A percentile compares a stretch with the other conserved stretches of the same genome.
phyloP scores from a whole-genome alignment of 257 asterid genomes.

The Jasminum sambac region DNA sequence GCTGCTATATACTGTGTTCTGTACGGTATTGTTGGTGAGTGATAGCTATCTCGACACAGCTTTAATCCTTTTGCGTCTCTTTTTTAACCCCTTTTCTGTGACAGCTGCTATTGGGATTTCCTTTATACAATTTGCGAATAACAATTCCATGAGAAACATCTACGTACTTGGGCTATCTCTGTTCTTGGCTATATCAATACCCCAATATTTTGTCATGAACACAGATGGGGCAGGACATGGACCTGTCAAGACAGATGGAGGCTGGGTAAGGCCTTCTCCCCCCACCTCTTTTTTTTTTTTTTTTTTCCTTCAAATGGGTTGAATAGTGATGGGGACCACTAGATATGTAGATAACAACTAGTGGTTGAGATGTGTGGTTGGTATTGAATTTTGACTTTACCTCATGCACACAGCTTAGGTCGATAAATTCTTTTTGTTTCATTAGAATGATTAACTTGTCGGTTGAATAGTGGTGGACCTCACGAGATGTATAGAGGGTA shows the following conservation, averaged over 20 bases:
- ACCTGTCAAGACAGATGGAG: slow-evolving; percentile 77
- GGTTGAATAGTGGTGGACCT: too few species aligned
- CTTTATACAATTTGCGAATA: slow-evolving; percentile 80
- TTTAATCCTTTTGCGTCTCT: slow-evolving; percentile 11
- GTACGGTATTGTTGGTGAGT: slow-evolving; percentile 93
- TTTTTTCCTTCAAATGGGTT: slow-evolving; percentile 3
- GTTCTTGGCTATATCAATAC: slow-evolving; percentile 80
- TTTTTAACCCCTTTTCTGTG: slow-evolving; percentile 12
- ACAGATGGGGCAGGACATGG: slow-evolving; percentile 77
- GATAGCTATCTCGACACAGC: not conserved
- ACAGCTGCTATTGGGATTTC: slow-evolving; percentile 94
- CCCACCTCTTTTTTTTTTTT: not conserved
- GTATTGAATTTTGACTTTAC: too few species aligned
- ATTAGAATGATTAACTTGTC: not conserved
- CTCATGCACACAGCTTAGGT: too few species aligned
- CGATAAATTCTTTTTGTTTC: not conserved
- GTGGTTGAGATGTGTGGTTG: too few species aligned
- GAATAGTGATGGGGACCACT: too few species aligned
- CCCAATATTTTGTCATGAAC: slow-evolving; percentile 80
- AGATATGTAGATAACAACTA: too few species aligned
- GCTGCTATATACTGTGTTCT: slow-evolving; percentile 89
- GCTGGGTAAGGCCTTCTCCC: slow-evolving; percentile 88
- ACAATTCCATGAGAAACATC: slow-evolving; percentile 89
- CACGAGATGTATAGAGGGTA: too few species aligned
- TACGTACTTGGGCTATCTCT: slow-evolving; percentile 73